phyloP scores from a whole-genome alignment of 2,329 filamentous ascomycete genomes.

The Biscogniauxia sp. region DNA sequence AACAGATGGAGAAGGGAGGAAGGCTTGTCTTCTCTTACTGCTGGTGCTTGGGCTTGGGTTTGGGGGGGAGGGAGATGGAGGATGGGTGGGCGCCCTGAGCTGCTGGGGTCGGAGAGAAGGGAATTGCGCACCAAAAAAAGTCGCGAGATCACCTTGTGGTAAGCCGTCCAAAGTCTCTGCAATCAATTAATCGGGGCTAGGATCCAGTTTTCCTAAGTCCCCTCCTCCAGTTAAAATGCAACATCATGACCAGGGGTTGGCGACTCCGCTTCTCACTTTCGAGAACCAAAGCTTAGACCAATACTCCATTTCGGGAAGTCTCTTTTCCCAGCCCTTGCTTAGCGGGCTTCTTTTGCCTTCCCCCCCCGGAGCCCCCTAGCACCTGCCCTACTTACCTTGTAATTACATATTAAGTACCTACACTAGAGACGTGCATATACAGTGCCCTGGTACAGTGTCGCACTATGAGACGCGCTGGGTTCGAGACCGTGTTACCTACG shows the following conservation, averaged over 20 bases:
- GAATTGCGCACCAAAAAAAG: slow-evolving; percentile 14
- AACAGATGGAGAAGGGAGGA: slow-evolving; percentile 13
- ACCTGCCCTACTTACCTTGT: neutral
- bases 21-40: neutral
- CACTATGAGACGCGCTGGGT: neutral
- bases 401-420: neutral
- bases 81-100: slow-evolving; percentile 6
- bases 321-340: neutral
- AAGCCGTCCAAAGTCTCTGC: neutral
- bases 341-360: no score
- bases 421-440: neutral
- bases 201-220: slow-evolving; percentile 7
- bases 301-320: slow-evolving; percentile 1
- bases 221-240: slow-evolving; percentile 1
- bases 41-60: slow-evolving; percentile 2
- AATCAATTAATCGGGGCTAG: neutral
- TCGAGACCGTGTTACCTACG: neutral
- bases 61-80: slow-evolving; percentile 4
- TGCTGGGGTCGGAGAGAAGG: slow-evolving; percentile 8
- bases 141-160: slow-evolving; percentile 17
- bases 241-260: neutral
- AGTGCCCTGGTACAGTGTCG: neutral
- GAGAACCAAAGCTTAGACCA: slow-evolving; percentile 9
- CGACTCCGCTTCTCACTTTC: slow-evolving; percentile 5
- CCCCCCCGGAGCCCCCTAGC: neutral